A percentile compares a stretch with the other conserved stretches of the same genome.
Conservation (phyloP, 139 green algal genomes). For the Picochlorum costavermella region DNA sequence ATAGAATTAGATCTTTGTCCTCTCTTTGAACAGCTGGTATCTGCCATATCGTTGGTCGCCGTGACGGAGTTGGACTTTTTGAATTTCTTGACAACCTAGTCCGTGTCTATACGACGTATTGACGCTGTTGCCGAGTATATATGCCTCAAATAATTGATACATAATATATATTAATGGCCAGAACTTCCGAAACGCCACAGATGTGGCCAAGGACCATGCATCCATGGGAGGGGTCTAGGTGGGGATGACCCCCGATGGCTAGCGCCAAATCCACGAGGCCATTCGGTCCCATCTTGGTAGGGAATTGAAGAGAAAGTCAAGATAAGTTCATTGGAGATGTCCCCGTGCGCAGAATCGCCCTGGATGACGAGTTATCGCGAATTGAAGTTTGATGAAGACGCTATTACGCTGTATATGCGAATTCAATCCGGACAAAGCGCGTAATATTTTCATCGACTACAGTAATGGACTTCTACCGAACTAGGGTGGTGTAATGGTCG, state of each 20-base stretch:
- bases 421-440: too few relatives aligned
- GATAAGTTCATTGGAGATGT: not conserved
- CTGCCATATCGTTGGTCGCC: not conserved
- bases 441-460: too few relatives aligned
- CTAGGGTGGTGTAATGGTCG: too few relatives aligned
- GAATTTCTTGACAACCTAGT: slow-evolving; percentile 3
- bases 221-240: too few relatives aligned
- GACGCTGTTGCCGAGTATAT: not conserved
- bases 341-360: not conserved
- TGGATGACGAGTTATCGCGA: not conserved
- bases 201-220: not conserved
- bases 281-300: not conserved
- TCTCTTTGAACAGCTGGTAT: not conserved
- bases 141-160: not conserved
- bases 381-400: not conserved
- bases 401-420: too few relatives aligned
- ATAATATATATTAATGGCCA: not conserved
- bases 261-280: not conserved
- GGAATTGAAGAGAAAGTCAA: not conserved
- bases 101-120: not conserved
- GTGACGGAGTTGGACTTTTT: not conserved
- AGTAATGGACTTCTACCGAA: too few relatives aligned
- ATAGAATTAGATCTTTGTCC: not conserved
- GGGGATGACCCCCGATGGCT: not conserved
- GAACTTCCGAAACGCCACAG: not conserved